Conservation (phyloP, 495 filamentous ascomycete genomes). For the Penicillium chermesinum region DNA sequence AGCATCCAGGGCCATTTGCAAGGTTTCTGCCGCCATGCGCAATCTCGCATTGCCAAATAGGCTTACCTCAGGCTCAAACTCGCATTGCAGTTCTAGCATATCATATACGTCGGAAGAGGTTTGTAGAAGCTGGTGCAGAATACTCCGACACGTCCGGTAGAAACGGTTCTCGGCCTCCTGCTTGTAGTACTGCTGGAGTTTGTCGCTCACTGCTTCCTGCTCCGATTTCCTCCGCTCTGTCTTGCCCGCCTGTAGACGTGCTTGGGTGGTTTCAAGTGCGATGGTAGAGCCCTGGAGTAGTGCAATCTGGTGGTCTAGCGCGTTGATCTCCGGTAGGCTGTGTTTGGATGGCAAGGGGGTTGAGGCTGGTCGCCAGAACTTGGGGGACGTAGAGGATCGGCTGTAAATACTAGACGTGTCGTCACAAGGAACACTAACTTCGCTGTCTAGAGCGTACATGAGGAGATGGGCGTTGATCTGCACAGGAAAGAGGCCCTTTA, state of each 20-base stretch:
- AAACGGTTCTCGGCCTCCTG: conserved; percentile 6
- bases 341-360: not conserved
- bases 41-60: not conserved
- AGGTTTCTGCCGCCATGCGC: not conserved
- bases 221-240: not conserved
- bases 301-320: conserved; percentile 8
- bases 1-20: not conserved
- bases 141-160: conserved; percentile 1
- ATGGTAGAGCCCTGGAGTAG: conserved; percentile 6
- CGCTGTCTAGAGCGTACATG: not conserved
- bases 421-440: not conserved
- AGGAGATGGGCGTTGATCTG: not conserved
- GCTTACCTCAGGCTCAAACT: conserved; percentile 1
- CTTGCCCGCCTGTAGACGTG: conserved; percentile 1
- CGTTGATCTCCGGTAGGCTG: conserved; percentile 8
- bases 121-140: not conserved
- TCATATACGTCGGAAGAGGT: not conserved
- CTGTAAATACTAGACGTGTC: conserved; percentile 7
- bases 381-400: conserved; percentile 1
- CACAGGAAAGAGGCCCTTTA: not conserved
- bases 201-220: not conserved
- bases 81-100: not conserved
- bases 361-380: not conserved
- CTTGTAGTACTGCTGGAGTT: not conserved
- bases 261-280: conserved; percentile 4